Base-by-base conservation (phyloP, 1,284 basidiomycete species). In the Thelephora terrestris region DNA sequence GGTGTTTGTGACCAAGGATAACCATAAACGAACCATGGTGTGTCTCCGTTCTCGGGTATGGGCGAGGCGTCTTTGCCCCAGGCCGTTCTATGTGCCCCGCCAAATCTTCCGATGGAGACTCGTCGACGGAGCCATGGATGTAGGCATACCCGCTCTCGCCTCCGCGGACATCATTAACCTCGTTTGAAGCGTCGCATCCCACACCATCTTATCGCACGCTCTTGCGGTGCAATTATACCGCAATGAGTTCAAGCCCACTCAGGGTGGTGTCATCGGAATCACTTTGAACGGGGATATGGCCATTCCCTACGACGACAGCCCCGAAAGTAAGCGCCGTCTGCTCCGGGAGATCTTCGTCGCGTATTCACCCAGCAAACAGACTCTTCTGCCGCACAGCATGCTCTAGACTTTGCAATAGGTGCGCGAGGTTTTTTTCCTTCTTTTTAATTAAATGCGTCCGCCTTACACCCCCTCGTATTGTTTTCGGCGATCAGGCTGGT, bases 21-120 rank as follows among this genome's bases (percentile, higher is more conserved):
- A 83, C 79, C 0, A 64, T 83, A 62, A 87, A 87, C 61, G 84
- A 88, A 66, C 84, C 82, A 1, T 86, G 79, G 80, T 81, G 78
- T 55, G 69, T 81, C 47, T 73, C 84, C n/a, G 70, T 79, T 43
- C 71, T 84, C 29, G 85, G 85, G 2, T 81, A 84, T 57, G 78
- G 76, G 23, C 69, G 75, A 38, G 82, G 79, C 23, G 69, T 76
- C 3, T 82, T 82, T 54, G 81, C 81, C 1, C 80, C 81, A n/a
- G 81, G 83, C 23, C 71, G 80, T 48, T 78, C 77, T 47, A 81
- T 76, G 59, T 71, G 83, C 60, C 72, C 80, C 23, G 57, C 58
- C 36, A 71, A 73, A 45, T 79, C 73, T 20, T 56, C 66, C 1
- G 74, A 77, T 61, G 80, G 82, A 44, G 69, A 81, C 57, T 78